Base-by-base conservation (phyloP, 148 eudicot genomes). In the Linanthus parryae region DNA sequence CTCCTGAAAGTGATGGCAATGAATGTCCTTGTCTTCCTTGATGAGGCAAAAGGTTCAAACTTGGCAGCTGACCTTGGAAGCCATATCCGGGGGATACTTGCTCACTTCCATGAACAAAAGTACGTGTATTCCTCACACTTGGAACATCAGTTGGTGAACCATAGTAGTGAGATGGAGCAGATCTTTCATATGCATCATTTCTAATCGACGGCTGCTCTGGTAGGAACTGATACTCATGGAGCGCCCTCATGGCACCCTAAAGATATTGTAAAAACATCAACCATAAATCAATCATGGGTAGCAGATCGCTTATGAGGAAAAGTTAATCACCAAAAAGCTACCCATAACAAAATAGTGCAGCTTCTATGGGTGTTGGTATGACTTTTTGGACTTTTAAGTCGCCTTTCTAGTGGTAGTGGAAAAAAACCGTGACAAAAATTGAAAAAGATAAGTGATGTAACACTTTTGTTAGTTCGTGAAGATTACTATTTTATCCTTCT, bases 221-320 rank as follows among this genome's bases (percentile, higher is more conserved):
- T 38, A 90, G 84, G 79, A 90, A 90, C 56, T 90, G 92, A 60
- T 83, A 90, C 41, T 90, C 95, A 46, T 74, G 95, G 59, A 74
- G 29, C 28, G 82, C 83, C 75, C 84, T 78, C 17, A 61, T 67
- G 57, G 80, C 61, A 61, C 76, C 92, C 97, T 90, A 81, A 48
- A 19, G 56, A 51, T 40, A n/a, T 20, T n/a, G n/a, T n/a, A n/a
- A n/a, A n/a, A n/a, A n/a, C n/a, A n/a, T n/a, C n/a, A n/a, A n/a
- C n/a, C n/a, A n/a, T n/a, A n/a, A n/a, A n/a, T n/a, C n/a, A n/a
- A n/a, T n/a, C n/a, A n/a, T n/a, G n/a, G n/a, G n/a, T n/a, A n/a
- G n/a, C n/a, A n/a, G n/a, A n/a, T n/a, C n/a, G n/a, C n/a, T n/a
- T n/a, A n/a, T n/a, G n/a, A n/a, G n/a, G n/a, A n/a, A n/a, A n/a